Base-by-base conservation (phyloP, 176 grass and related monocot genomes). In the Zea luxurians region DNA sequence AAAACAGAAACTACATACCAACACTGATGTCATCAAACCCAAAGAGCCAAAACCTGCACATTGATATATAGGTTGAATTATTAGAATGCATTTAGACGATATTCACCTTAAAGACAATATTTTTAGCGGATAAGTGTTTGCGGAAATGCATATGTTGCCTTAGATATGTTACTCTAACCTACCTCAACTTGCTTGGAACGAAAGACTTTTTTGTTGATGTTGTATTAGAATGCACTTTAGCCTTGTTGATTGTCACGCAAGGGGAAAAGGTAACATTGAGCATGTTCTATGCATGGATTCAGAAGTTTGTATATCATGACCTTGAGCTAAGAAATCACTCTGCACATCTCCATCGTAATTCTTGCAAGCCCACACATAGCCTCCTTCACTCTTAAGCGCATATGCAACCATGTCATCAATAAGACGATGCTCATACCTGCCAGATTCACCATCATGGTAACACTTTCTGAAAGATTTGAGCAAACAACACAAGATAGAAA, bases 401-500 rank as follows among this genome's bases (percentile, higher is more conserved):
- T 97, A 97, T 5, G 94, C 94, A 65, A 97, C 94, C 94, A 97
- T 97, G 87, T 97, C 94, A 86, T 97, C 94, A 61, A 97, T 97
- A 52, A 97, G 89, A 66, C 94, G 89, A 68, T 97, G 94, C 49
- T 97, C 94, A 74, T 97, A 97, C 94, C 94, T 97, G 48, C 54
- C 13, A 75, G 84, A 81, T 68, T 34, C 7, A 37, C 48, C 52
- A 74, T 49, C n/a, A 67, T 74, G 37, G 77, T 81, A 78, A 78
- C 35, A 45, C 8, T 66, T 27, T 20, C 15, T 20, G 54, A 45
- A 79, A 15, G 48, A 79, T 64, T 55, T 47, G 2, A 66, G 35
- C 61, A 18, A 66, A 78, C 49, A 79, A 73, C 10, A 57, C 8
- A 38, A 77, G 67, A 52, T 71, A 27, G 60, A 53, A 73, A 74